Evolutionary conservation across 805 yeast genomes (phyloP).

Genomic region (Cyberlindnera mrakii): DNA sequence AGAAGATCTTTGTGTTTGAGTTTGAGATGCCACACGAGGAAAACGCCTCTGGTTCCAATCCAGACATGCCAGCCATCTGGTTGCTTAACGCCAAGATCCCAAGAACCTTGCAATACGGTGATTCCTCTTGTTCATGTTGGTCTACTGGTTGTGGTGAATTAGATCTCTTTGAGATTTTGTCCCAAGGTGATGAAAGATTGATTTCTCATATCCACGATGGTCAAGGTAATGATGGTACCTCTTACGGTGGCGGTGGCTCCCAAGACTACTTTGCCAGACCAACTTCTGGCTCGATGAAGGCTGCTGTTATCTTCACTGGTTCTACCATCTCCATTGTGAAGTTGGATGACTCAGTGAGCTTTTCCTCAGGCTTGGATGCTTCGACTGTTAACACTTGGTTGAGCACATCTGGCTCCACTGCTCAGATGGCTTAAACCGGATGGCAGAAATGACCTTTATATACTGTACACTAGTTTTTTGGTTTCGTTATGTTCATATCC

Average conservation of each 20-base stretch:
- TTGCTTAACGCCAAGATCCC: conserved; percentile 92
- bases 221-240: conserved; percentile 56
- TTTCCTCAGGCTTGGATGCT: conserved; percentile 46
- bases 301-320: conserved; percentile 77
- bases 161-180: conserved; percentile 86
- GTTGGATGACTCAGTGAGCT: conserved; percentile 48
- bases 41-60: conserved; percentile 45
- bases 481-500: background rate
- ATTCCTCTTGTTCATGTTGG: conserved; percentile 90
- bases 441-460: no score
- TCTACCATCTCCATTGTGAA: conserved; percentile 47
- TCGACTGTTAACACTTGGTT: conserved; percentile 60
- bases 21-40: conserved; percentile 82
- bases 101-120: conserved; percentile 93
- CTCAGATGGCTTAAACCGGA: conserved; percentile 19
- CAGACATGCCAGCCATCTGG: conserved; percentile 99
- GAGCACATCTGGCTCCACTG: conserved; percentile 42
- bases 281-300: conserved; percentile 67
- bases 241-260: conserved; percentile 81
- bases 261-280: conserved; percentile 89
- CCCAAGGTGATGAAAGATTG: conserved; percentile 68
- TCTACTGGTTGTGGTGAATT: conserved; percentile 95
- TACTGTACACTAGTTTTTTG: background rate
- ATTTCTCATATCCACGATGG: conserved; percentile 80
- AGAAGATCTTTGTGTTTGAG: conserved; percentile 88